Percentiles rank a stretch among this genome's conserved stretches.
Conservation (phyloP, 352 stramenopile species). For the Globisporangium paroecandrum region DNA sequence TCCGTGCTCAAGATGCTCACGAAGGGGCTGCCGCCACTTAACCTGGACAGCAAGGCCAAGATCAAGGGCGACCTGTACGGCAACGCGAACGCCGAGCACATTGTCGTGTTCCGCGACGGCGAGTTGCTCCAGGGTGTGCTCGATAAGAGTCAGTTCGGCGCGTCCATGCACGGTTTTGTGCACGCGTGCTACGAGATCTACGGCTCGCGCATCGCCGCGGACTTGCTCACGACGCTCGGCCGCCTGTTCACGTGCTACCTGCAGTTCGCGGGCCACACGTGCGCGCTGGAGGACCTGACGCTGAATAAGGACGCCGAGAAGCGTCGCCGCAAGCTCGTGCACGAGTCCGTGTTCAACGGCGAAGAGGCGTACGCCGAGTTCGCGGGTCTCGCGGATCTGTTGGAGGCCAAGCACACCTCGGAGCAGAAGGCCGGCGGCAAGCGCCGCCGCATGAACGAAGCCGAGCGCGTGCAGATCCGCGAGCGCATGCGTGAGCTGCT, state of each 20-base stretch:
- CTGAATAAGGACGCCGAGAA: conserved; percentile 93
- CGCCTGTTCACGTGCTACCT: conserved; percentile 97
- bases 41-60: conserved; percentile 95
- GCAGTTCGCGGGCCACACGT: conserved; percentile 98
- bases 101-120: conserved; percentile 95
- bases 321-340: conserved; percentile 87
- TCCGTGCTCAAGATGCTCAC: conserved; percentile 96
- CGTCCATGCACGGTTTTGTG: conserved; percentile 97
- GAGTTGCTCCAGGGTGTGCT: conserved; percentile 96
- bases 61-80: conserved; percentile 95
- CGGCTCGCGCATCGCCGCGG: conserved; percentile 72
- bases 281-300: conserved; percentile 98
- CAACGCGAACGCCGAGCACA: conserved; percentile 92
- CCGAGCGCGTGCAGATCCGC: conserved; percentile 64
- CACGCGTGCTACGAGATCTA: conserved; percentile 96
- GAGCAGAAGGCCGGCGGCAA: conserved; percentile 41
- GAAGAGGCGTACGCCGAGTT: conserved; percentile 87
- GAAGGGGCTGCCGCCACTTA: conserved; percentile 87
- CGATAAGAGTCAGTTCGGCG: conserved; percentile 99
- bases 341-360: conserved; percentile 71
- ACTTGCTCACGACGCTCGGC: conserved; percentile 79
- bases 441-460: conserved; percentile 85
- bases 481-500: conserved; percentile 76
- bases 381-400: conserved; percentile 65
- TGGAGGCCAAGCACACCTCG: conserved; percentile 53